Conservation (phyloP, 192 early-diverging fungal species). For the Coemansia sp. region DNA sequence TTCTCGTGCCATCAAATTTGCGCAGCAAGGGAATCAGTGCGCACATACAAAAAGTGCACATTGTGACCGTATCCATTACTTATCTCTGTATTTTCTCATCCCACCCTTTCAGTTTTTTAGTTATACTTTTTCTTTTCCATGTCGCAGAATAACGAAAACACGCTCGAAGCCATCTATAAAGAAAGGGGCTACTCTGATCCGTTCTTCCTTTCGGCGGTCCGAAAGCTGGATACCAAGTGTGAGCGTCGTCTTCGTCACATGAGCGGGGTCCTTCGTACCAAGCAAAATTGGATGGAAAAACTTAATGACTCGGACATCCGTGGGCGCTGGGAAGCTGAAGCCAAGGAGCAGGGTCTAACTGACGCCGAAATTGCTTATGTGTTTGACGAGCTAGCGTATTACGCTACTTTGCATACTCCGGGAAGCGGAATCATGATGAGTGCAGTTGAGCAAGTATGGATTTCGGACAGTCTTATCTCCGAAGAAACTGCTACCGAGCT, state of each 20-base stretch:
- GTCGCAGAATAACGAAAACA: no score
- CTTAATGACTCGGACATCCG: constrained; percentile 24
- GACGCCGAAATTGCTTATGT: constrained; percentile 49
- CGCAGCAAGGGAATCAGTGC: no score
- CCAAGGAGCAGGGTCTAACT: constrained; percentile 26
- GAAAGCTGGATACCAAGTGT: constrained; percentile 18
- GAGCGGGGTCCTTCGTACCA: constrained; percentile 50
- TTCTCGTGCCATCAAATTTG: no score
- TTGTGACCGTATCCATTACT: no score
- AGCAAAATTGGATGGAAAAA: constrained; percentile 49
- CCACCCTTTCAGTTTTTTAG: no score
- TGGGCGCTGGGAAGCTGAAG: constrained; percentile 21
- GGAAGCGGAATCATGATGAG: constrained; percentile 22
- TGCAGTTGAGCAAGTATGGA: constrained; percentile 37
- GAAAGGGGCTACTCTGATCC: no score
- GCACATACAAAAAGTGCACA: no score
- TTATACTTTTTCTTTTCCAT: no score
- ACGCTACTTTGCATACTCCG: constrained; percentile 21
- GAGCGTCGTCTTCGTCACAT: constrained; percentile 32
- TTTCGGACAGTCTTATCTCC: constrained; percentile 38
- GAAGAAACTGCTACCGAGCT: constrained; percentile 14
- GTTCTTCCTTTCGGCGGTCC: neutral
- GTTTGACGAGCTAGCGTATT: constrained; percentile 47
- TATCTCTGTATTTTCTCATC: no score
- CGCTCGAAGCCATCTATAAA: no score